phyloP scores from a whole-genome alignment of 108 stramenopile species.

The Pseudonitzschia multiseries region DNA sequence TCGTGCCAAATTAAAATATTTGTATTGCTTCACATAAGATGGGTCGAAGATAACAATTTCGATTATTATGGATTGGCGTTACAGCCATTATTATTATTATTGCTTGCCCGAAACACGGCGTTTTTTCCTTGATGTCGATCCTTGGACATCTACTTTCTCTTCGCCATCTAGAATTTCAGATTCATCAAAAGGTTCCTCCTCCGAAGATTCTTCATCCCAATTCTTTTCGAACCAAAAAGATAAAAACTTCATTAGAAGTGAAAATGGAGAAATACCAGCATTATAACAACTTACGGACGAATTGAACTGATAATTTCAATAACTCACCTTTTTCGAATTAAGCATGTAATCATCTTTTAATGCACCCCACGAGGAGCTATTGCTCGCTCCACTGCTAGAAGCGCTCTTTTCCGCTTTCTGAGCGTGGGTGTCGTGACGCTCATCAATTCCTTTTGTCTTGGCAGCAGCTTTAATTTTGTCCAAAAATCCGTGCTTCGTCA shows the following conservation, averaged over 20 bases:
- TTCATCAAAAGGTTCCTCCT: conserved; percentile 41
- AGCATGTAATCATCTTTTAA: conserved; percentile 83
- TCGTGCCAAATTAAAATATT: not conserved
- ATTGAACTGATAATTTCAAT: no score
- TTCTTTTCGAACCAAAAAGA: conserved; percentile 37
- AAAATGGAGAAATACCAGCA: no score
- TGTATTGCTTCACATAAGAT: no score
- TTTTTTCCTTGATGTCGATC: conserved; percentile 18
- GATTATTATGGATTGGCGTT: no score
- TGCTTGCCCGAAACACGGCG: conserved; percentile 5
- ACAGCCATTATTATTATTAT: conserved; percentile 3
- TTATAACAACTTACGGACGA: no score
- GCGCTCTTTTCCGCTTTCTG: conserved; percentile 15
- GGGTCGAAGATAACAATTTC: no score
- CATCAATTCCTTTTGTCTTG: conserved; percentile 7
- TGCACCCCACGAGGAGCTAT: conserved; percentile 69
- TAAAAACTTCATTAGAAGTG: no score
- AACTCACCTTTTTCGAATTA: conserved; percentile 53
- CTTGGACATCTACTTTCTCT: not conserved
- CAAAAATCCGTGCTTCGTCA: conserved; percentile 80
- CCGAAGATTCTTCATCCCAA: conserved; percentile 78
- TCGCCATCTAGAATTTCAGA: conserved; percentile 11
- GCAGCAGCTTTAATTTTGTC: conserved; percentile 78
- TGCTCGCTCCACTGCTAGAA: not conserved
- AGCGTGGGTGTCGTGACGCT: not conserved